phyloP scores from a whole-genome alignment of 176 grass and related monocot genomes.

The Triticum dicoccoides region DNA sequence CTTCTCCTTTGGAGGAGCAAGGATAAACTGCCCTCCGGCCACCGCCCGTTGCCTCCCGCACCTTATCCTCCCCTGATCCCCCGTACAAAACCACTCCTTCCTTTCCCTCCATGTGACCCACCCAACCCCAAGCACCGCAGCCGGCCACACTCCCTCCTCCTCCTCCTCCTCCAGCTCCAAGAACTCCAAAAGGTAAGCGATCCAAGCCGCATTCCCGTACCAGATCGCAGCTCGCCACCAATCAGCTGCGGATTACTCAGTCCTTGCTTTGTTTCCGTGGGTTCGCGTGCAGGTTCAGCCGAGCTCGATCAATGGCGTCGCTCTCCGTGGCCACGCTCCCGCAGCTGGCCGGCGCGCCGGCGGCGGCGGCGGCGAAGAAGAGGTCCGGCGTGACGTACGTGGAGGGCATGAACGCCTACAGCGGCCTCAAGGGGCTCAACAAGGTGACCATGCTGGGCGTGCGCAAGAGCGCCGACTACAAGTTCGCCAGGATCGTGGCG shows the following conservation, averaged over 20 bases:
- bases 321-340: conserved; percentile 46
- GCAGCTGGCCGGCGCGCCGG: conserved; percentile 22
- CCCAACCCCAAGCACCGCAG: conserved; percentile 1
- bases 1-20: conserved; percentile 29
- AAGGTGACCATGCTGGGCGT: conserved; percentile 56
- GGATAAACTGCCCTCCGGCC: conserved; percentile 52
- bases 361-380: conserved; percentile 33
- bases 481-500: conserved; percentile 56
- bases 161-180: conserved; percentile 9
- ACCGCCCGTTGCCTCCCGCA: conserved; percentile 58
- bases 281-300: conserved; percentile 7
- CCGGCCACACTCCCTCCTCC: conserved; percentile 14
- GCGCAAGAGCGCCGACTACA: conserved; percentile 49
- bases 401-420: conserved; percentile 64
- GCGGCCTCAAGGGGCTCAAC: conserved; percentile 62
- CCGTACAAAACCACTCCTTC: conserved; percentile 48
- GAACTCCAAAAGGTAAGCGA: not conserved
- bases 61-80: conserved; percentile 65
- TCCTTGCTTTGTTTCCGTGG: not conserved
- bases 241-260: not conserved
- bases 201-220: not conserved
- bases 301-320: conserved; percentile 59
- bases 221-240: not conserved
- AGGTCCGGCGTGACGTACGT: conserved; percentile 46
- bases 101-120: not conserved